Evolutionary conservation across 2,329 filamentous ascomycete species (phyloP), one percentile per base, ranked within the genome.

Genomic region (Diaporthe sp.): DNA sequence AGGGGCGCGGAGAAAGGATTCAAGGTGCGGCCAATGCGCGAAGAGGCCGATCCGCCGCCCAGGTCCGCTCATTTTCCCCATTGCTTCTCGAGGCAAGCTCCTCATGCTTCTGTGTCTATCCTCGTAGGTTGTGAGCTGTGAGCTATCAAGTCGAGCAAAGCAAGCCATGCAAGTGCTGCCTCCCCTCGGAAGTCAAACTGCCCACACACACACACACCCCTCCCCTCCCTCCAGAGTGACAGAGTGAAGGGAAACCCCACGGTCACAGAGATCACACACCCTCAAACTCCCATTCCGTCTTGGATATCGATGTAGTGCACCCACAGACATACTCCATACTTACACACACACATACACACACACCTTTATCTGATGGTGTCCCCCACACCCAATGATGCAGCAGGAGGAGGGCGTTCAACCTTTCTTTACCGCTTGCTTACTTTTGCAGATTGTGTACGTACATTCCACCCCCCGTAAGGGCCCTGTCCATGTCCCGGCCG

Each of bases 1-100:
- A 22, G 61, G 61, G 47, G 64, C 47, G 15, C 64, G 33, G 33
- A 52, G 45, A 54, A 68, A 68, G 47, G 64, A 68, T 68, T 54
- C 64, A 30, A 68, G 33, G 25, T 68, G 64, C 64, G 64, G 64
- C 64, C 64, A 68, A 17, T 68, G 64, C 64, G 64, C 47, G 52
- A 4, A 4, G 3, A 67, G 64, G 25, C 64, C 64, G 64, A 68
- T 40, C 64, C 47, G n/a, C 47, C 45, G 38, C 58, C 52, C 17
- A 64, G 40, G 40, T 47, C 40, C 25, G 60, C 60, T n/a, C 60
- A 47, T 25, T 35, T 35, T 35, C 60, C 33, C 60, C 60, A 47
- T 28, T 33, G 40, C 64, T 28, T 67, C 64, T 54, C 47, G 47
- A 68, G 64, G 25, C 10, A 10, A 30, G 22, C 40, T 47, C 17